Evolutionary conservation across 2,329 filamentous ascomycete genomes (phyloP).

Genomic region (Aspergillus puulaauensis): DNA sequence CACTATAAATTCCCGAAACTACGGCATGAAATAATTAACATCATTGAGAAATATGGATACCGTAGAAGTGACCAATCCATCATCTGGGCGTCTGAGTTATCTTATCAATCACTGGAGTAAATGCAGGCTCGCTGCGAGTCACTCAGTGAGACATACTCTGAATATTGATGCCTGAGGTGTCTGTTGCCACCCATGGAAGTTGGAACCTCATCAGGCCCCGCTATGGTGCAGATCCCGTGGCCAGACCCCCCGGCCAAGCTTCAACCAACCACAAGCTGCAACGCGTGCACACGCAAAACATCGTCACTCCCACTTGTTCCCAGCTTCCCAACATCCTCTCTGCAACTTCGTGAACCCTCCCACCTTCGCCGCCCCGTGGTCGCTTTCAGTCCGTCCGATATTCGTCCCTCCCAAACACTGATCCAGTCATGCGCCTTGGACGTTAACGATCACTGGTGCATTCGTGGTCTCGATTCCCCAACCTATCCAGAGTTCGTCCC

Average conservation of each 20-base stretch:
- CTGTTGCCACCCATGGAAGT: neutral
- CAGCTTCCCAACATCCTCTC: slow-evolving; percentile 1
- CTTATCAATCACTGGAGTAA: no score
- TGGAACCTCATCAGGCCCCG: neutral
- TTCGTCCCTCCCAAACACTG: neutral
- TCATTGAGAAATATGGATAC: no score
- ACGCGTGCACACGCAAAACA: slow-evolving; percentile 21
- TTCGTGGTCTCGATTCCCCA: slow-evolving; percentile 7
- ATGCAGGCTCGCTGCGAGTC: no score
- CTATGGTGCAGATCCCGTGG: slow-evolving; percentile 14
- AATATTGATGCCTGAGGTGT: neutral
- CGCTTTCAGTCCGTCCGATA: slow-evolving; percentile 2
- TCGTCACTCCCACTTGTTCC: slow-evolving; percentile 22
- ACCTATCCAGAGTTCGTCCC: slow-evolving; percentile 2
- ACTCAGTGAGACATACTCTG: no score
- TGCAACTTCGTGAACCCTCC: neutral
- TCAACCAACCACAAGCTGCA: slow-evolving; percentile 18
- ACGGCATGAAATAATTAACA: no score
- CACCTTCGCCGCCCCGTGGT: slow-evolving; percentile 12
- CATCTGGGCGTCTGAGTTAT: no score
- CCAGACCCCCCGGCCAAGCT: neutral
- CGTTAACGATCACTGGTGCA: slow-evolving; percentile 20
- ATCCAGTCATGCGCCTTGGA: slow-evolving; percentile 19
- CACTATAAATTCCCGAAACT: no score
- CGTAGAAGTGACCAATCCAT: no score